Evolutionary conservation across 1,284 basidiomycete species (phyloP).

Genomic region (Abortiporus biennis): DNA sequence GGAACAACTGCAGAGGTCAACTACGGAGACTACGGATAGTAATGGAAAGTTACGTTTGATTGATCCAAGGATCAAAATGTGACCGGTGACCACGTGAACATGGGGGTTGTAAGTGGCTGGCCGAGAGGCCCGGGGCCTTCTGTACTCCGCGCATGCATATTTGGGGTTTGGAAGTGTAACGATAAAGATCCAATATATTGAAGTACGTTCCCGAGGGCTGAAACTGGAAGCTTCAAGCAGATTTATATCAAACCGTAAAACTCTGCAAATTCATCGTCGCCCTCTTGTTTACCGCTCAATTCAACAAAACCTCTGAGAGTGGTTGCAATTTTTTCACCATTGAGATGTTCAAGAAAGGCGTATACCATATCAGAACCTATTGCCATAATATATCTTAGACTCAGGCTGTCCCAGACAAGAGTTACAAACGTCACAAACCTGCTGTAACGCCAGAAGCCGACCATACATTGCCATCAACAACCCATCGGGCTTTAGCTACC

Average conservation of each 20-base stretch:
- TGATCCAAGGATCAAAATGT: too few species aligned
- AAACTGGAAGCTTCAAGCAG: too few species aligned
- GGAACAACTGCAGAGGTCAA: too few species aligned
- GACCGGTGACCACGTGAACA: too few species aligned
- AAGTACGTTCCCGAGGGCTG: too few species aligned
- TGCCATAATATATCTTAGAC: neutral
- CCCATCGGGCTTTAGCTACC: constrained; percentile 32
- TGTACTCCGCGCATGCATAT: too few species aligned
- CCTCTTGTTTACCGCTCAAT: constrained; percentile 18
- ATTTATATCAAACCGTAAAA: constrained; percentile 20
- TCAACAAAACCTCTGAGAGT: constrained; percentile 23
- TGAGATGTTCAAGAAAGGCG: constrained; percentile 28
- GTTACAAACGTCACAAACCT: constrained; percentile 13
- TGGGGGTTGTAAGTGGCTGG: too few species aligned
- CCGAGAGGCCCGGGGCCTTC: too few species aligned
- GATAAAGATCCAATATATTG: too few species aligned
- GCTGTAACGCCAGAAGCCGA: constrained; percentile 32
- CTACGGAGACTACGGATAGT: too few species aligned
- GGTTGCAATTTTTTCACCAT: constrained; percentile 21
- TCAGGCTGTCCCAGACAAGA: neutral
- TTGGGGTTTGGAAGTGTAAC: too few species aligned
- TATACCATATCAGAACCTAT: constrained; percentile 19
- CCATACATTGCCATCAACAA: constrained; percentile 33
- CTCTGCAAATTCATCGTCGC: constrained; percentile 30
- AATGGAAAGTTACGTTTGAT: too few species aligned